Base-by-base conservation (phyloP, 169 alveolate genomes). In the Eimeria praecox region DNA sequence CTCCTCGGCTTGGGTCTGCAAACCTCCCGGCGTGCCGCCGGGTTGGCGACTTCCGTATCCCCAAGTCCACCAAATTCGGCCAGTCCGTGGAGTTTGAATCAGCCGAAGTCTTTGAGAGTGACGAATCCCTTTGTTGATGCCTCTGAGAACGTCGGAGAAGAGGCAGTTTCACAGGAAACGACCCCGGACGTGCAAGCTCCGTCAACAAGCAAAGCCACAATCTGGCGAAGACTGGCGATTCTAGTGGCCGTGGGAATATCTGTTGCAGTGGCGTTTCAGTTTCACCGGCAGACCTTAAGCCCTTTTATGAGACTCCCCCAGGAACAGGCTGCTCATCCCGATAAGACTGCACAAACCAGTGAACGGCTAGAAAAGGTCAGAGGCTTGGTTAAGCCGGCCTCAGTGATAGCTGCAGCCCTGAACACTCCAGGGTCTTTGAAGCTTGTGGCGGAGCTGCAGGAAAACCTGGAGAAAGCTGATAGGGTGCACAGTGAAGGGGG, bases 351-450 rank as follows among this genome's bases (percentile, higher is more conserved):
- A 33, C 78, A 33, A 66, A 66, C 8, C 20, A 33, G 38, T 73
- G 83, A 35, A 73, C 83, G 49, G 14, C 83, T 73, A 18, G 54
- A 73, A 33, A 35, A 73, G 83, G 83, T 73, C 83, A 73, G 83
- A 38, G 52, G 52, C 83, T 38, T 35, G 52, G 30, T 40, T 22
- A 38, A 35, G 49, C 6, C 83, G 18, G 83, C 83, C 54, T 73
- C 83, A 73, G 38, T 73, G 83, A 73, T 38, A 18, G 20, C 49
- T 40, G 83, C 49, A 2, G 49, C 83, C 5, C 10, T 73, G 22
- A 4, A 35, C 1, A 38, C 33, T 73, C 83, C 54, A 73, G 83
- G 4, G 33, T 49, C 52, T 38, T 12, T 30, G 20, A 52, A 73
- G 38, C 83, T 38, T n/a, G 38, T 73, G 49, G 83, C 18, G 35